phyloP scores from a whole-genome alignment of 805 yeast species.

The Metschnikowia colocasiae region DNA sequence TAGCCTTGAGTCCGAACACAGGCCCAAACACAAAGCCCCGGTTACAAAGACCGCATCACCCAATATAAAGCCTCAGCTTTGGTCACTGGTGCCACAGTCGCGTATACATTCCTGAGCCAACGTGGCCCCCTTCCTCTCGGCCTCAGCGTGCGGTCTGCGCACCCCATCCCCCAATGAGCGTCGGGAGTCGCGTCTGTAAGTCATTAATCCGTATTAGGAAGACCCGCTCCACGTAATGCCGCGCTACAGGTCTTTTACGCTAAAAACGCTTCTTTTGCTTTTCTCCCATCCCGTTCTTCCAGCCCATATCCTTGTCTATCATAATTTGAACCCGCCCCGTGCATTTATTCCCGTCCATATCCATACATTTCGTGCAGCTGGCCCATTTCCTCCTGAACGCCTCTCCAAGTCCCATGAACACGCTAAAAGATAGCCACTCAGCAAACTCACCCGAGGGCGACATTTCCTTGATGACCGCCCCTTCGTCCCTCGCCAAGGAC shows the following conservation, averaged over 20 bases:
- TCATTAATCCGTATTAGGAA: conserved; percentile 14
- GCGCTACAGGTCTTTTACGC: conserved; percentile 1
- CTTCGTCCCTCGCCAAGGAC: conserved; percentile 12
- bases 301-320: background rate
- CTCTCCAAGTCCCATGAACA: conserved; percentile 18
- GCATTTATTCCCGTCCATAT: background rate
- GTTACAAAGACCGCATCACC: too few species aligned
- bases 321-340: background rate
- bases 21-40: too few species aligned
- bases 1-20: too few species aligned
- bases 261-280: conserved; percentile 7
- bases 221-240: conserved; percentile 5
- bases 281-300: conserved; percentile 2
- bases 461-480: conserved; percentile 14
- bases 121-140: background rate
- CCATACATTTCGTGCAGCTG: background rate
- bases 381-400: background rate
- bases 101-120: background rate
- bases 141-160: background rate
- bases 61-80: too few species aligned
- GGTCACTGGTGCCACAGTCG: too few species aligned
- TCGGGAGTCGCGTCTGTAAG: conserved; percentile 15
- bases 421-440: conserved; percentile 23
- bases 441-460: conserved; percentile 16
- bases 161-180: conserved; percentile 3